Evolutionary conservation across 257 asterid species (phyloP).

Genomic region (Linaria vulgaris): DNA sequence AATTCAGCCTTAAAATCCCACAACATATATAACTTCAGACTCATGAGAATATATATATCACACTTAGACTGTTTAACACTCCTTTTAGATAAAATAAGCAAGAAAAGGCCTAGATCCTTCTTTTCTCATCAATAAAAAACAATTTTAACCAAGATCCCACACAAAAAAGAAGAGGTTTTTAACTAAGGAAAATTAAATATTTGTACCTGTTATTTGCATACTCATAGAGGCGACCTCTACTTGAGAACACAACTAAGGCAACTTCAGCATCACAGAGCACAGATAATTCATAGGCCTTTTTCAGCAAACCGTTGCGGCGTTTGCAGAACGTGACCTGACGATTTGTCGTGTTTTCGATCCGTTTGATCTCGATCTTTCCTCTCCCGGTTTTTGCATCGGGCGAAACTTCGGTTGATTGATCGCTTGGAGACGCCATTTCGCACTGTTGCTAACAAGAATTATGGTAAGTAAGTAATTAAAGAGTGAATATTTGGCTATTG

Average conservation of each 20-base stretch:
- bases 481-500: not conserved
- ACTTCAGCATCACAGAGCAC: constrained; percentile 97
- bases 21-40: constrained; percentile 20
- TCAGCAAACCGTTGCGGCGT: constrained; percentile 82
- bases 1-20: constrained; percentile 29
- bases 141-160: constrained; percentile 19
- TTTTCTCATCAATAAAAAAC: constrained; percentile 3
- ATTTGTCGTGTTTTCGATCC: constrained; percentile 96
- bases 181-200: not conserved
- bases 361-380: constrained; percentile 89
- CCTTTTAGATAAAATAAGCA: constrained; percentile 17
- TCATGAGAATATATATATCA: not conserved
- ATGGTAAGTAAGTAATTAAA: too few relatives aligned
- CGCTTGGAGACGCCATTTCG: constrained; percentile 65
- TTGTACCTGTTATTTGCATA: constrained; percentile 82
- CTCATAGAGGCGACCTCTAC: constrained; percentile 92
- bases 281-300: constrained; percentile 88
- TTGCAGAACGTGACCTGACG: constrained; percentile 97
- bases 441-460: too few relatives aligned
- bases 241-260: constrained; percentile 86
- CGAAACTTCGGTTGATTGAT: constrained; percentile 62
- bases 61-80: constrained; percentile 22
- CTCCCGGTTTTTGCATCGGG: constrained; percentile 67
- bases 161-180: not conserved
- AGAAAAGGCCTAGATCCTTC: constrained; percentile 13